phyloP scores from a whole-genome alignment of 495 filamentous ascomycete species.

The Cairneyella variabilis region DNA sequence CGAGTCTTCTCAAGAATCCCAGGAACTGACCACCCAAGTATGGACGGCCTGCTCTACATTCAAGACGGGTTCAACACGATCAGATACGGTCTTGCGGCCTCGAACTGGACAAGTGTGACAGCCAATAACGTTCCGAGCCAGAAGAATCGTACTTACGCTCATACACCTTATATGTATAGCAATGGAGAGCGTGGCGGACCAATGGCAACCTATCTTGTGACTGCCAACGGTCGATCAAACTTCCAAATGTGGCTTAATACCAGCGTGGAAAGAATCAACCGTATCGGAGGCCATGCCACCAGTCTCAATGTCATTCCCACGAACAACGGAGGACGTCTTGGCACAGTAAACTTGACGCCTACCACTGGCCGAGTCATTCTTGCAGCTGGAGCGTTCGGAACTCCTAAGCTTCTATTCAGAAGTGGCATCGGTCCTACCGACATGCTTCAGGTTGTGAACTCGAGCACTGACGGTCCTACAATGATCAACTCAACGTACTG shows the following conservation, averaged over 20 bases:
- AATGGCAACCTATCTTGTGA: conserved; percentile 68
- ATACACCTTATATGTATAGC: conserved; percentile 67
- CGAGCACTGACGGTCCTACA: conserved; percentile 45
- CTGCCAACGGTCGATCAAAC: conserved; percentile 55
- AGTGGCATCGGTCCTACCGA: conserved; percentile 63
- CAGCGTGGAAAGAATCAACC: conserved; percentile 60
- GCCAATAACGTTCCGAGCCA: conserved; percentile 55
- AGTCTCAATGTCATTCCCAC: conserved; percentile 65
- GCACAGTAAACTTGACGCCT: conserved; percentile 56
- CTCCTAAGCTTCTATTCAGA: conserved; percentile 66
- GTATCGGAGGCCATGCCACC: conserved; percentile 55
- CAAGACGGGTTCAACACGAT: conserved; percentile 63
- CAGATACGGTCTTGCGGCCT: conserved; percentile 40
- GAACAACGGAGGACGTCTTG: conserved; percentile 48
- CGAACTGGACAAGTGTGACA: conserved; percentile 60
- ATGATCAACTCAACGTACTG: conserved; percentile 51
- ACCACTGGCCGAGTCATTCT: conserved; percentile 63
- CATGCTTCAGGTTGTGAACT: conserved; percentile 53
- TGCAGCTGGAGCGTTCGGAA: conserved; percentile 67
- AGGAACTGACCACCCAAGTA: conserved; percentile 62
- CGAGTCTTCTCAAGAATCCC: conserved; percentile 67
- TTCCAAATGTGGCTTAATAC: conserved; percentile 66
- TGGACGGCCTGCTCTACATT: conserved; percentile 64
- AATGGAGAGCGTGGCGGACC: conserved; percentile 67
- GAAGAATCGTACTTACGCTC: conserved; percentile 65